phyloP scores from a whole-genome alignment of 202 grass and related monocot species.

The Carex sylvatica region DNA sequence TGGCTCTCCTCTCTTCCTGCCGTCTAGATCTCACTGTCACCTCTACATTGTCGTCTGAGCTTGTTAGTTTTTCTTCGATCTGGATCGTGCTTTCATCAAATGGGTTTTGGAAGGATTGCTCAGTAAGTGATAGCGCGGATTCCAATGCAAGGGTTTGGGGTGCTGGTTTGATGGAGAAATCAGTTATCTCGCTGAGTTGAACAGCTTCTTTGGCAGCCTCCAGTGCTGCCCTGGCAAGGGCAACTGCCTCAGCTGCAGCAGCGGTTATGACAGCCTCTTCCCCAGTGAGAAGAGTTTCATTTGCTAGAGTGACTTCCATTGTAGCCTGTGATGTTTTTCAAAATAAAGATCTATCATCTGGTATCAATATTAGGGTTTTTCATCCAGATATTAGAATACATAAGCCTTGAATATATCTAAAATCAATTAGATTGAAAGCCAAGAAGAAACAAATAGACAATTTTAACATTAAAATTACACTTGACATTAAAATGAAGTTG shows the following conservation, averaged over 20 bases:
- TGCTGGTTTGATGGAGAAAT: constrained; percentile 20
- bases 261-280: constrained; percentile 63
- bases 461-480: background rate
- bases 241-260: constrained; percentile 75
- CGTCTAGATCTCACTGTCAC: constrained; percentile 65
- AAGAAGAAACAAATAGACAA: background rate
- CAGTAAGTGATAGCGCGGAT: constrained; percentile 11
- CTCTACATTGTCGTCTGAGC: constrained; percentile 11
- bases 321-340: constrained; percentile 29
- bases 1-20: constrained; percentile 60
- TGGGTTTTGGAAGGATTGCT: constrained; percentile 21
- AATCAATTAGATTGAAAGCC: constrained; percentile 14
- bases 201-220: constrained; percentile 75
- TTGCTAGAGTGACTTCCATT: constrained; percentile 40
- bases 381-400: background rate
- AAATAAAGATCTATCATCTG: background rate
- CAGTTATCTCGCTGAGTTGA: constrained; percentile 33
- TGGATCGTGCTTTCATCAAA: constrained; percentile 37
- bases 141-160: constrained; percentile 7
- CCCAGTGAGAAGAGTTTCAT: constrained; percentile 50
- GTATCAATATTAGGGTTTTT: background rate
- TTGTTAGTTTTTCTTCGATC: constrained; percentile 32
- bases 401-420: background rate
- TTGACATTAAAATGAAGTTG: background rate
- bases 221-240: constrained; percentile 68